Base-by-base conservation (phyloP, 352 stramenopile species). In the Phytophthora brassicae region DNA sequence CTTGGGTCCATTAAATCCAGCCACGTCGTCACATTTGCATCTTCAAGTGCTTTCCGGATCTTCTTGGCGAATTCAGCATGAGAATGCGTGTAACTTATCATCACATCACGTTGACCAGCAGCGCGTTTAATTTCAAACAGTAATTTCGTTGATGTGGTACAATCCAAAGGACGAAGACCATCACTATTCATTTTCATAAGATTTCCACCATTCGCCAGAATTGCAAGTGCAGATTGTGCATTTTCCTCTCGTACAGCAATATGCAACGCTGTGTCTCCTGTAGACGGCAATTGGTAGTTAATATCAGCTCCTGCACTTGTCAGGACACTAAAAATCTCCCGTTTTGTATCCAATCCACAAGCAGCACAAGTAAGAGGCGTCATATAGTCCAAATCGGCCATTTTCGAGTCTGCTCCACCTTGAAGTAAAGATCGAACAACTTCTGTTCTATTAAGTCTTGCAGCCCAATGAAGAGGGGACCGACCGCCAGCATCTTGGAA, bases 11-110 rank as follows among this genome's bases (percentile, higher is more conserved):
- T 94, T 36, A 92, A 69, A 48, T 94, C 86, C 20, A 94, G 60
- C 86, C 86, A 94, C 19, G 84, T 92, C n/a, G 86, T 94, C 13
- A 94, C 74, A 36, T 92, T 89, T 0, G 81, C 75, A 17, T 84
- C 68, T 66, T 93, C 86, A 0, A 94, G 57, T 12, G 70, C 75
- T 44, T 80, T 75, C 39, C 86, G 84, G 28, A 93, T 59, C 49
- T 93, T 93, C 44, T 81, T 88, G 12, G 84, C 84, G 69, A 95
- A 92, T 67, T 92, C 82, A 6, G 70, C 66, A 56, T 94, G 86
- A 28, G 86, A 88, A 57, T 94, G 86, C 24, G 86, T 94, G 67
- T 94, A 93, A 68, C 86, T 94, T 61, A 94, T 93, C 86, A 94
- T 93, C 9, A 92, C 86, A 29, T 94, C 86, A 0, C 86, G 80